A percentile compares a stretch with the other conserved stretches of the same genome.
These are phyloP conservation scores for Penicillium manginii DNA, from an alignment of 495 filamentous ascomycete genomes.

Conservation along the genomic window DNA sequence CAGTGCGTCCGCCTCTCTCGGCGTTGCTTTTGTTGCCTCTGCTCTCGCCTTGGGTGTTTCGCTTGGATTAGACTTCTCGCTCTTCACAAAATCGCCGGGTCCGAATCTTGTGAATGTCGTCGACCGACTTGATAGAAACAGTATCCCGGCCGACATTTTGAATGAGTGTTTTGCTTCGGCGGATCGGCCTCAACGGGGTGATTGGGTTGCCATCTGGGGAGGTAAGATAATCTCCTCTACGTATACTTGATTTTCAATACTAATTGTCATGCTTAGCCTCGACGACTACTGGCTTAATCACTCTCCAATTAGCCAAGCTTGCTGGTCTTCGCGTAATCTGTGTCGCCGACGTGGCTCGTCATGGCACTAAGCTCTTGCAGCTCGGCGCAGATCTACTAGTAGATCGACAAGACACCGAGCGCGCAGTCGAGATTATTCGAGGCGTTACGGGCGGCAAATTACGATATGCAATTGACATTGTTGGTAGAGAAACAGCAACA, in stretches of 20 bases:
- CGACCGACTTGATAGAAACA: conserved; percentile 33
- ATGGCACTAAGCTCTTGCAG: conserved; percentile 57
- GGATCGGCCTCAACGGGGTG: conserved; percentile 53
- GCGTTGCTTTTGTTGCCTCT: conserved; percentile 67
- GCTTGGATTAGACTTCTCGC: conserved; percentile 61
- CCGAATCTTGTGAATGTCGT: conserved; percentile 57
- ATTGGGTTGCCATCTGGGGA: conserved; percentile 74
- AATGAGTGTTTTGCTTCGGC: conserved; percentile 56
- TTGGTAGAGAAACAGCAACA: conserved; percentile 60
- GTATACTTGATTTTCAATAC: not conserved
- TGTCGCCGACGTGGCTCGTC: conserved; percentile 63
- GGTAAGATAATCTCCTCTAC: conserved; percentile 42
- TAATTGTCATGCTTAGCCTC: conserved; percentile 41
- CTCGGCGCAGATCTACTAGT: conserved; percentile 62
- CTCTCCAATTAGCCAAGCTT: conserved; percentile 63
- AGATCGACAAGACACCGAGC: conserved; percentile 60
- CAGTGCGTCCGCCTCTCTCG: conserved; percentile 60
- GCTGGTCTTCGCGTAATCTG: conserved; percentile 60
- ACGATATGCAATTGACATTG: conserved; percentile 65
- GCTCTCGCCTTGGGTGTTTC: conserved; percentile 62
- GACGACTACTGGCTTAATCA: conserved; percentile 62
- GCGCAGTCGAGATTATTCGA: conserved; percentile 64
- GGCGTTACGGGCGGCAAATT: conserved; percentile 55
- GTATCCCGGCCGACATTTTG: conserved; percentile 55
- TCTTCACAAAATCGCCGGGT: conserved; percentile 39